Base-by-base conservation (phyloP, 176 grass and related monocot genomes). In the Hyparrhenia diplandra region DNA sequence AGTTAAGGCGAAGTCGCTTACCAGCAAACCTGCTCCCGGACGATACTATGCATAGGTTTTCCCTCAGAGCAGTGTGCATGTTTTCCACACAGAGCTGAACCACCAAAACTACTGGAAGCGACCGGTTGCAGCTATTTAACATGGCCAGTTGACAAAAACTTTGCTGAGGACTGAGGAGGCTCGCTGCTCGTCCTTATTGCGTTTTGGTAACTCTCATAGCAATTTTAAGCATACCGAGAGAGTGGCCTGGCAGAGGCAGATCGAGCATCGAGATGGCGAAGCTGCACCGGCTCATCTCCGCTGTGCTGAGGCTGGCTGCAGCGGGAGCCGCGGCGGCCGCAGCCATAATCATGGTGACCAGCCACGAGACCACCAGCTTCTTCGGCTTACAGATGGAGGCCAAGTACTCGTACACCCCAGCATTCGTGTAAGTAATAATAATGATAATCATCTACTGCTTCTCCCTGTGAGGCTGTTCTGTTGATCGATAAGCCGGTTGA, bases 271-370 rank as follows among this genome's bases (percentile, higher is more conserved):
- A 40, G 20, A 93, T 95, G 90, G 86, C 85, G 61, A 94, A 98
- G 88, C 29, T 64, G 42, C 73, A 80, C 62, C 77, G 90, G 57
- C 20, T 84, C 13, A 18, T 87, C 81, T 43, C 73, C 55, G 1
- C 59, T 71, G 59, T 91, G 23, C 82, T 99, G 18, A 87, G 96
- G 76, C 57, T 99, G 79, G 64, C 85, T 8, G 89, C 91, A 0
- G 90, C 88, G 0, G 92, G 47, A 0, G 88, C 92, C 0, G 90
- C 88, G 0, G 83, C 84, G 1, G 73, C 65, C 0, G 96, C 92
- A 3, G 84, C 92, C 3, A 69, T 99, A 36, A 81, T 95, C 86
- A 99, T 99, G 96, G 90, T 88, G 30, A 99, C 90, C 7, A 99
- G 90, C 85, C 92, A 67, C 17, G 88, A 93, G 82, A 89, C 85